Percentiles rank a stretch among this genome's conserved stretches.
phyloP scores from a whole-genome alignment of 805 yeast species.

The Suhomyces vadensis region DNA sequence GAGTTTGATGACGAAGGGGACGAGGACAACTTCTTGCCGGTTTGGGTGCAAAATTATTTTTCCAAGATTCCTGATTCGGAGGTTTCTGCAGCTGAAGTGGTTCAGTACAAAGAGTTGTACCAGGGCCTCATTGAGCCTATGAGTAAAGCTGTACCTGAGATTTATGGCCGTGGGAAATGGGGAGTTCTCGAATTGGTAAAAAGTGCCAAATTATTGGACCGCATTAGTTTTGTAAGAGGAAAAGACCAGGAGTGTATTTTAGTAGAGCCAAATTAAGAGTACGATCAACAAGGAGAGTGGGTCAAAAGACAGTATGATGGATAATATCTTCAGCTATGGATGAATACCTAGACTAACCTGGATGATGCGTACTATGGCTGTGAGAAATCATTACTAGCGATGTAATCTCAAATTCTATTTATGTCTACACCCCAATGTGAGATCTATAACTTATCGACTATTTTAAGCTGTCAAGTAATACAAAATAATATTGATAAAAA shows the following conservation, averaged over 20 bases:
- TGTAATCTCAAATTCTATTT: no score
- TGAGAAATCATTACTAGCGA: no score
- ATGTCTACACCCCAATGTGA: no score
- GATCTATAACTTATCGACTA: no score
- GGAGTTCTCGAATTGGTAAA: constrained; percentile 47
- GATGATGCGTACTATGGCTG: no score
- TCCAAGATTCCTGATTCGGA: constrained; percentile 33
- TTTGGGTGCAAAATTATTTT: constrained; percentile 49
- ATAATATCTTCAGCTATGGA: no score
- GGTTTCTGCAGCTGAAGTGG: constrained; percentile 53
- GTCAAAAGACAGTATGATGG: no score
- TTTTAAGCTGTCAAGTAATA: no score
- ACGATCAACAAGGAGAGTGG: background rate
- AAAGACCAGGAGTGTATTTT: constrained; percentile 45
- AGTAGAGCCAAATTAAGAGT: constrained; percentile 20
- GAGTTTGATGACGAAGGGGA: constrained; percentile 19
- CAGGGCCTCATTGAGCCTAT: constrained; percentile 53
- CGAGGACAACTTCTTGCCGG: constrained; percentile 46
- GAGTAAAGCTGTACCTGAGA: constrained; percentile 53
- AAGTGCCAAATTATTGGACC: constrained; percentile 55
- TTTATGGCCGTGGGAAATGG: constrained; percentile 54
- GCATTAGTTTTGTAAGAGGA: constrained; percentile 48
- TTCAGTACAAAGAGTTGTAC: constrained; percentile 55
- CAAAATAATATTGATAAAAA: no score
- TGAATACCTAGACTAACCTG: no score